phyloP scores from a whole-genome alignment of 1,284 basidiomycete genomes.

The Pseudozyma tsukubaensis region DNA sequence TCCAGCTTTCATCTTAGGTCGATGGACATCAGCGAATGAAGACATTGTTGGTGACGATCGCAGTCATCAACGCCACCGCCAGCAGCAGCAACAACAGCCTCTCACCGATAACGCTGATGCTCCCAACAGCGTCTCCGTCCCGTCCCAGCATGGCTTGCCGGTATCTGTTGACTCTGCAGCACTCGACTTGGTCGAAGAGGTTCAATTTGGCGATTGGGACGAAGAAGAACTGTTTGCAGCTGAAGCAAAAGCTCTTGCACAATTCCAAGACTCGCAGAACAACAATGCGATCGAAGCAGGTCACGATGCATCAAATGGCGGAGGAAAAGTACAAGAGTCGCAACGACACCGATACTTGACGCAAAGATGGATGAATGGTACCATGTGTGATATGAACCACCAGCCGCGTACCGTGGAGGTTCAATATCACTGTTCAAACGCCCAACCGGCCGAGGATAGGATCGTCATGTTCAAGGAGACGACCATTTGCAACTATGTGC shows the following conservation, averaged over 20 bases:
- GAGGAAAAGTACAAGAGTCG: constrained; percentile 4
- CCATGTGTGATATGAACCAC: constrained; percentile 58
- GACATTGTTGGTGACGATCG: constrained; percentile 37
- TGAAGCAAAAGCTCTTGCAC: constrained; percentile 28
- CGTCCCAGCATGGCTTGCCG: constrained; percentile 12
- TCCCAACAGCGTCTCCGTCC: constrained; percentile 9
- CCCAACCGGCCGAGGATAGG: constrained; percentile 41
- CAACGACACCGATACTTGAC: constrained; percentile 52
- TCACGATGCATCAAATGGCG: background rate
- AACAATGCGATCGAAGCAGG: constrained; percentile 4
- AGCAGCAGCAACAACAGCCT: constrained; percentile 25
- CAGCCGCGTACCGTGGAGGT: constrained; percentile 59
- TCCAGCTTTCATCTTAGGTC: constrained; percentile 44
- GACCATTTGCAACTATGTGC: constrained; percentile 63
- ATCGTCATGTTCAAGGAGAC: constrained; percentile 64
- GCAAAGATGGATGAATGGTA: constrained; percentile 61
- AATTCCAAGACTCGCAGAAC: constrained; percentile 6
- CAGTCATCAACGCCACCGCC: constrained; percentile 19
- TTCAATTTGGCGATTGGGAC: constrained; percentile 58
- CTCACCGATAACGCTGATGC: background rate
- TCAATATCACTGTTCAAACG: constrained; percentile 56
- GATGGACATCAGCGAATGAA: constrained; percentile 46
- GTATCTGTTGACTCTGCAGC: constrained; percentile 29
- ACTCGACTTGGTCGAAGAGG: constrained; percentile 59
- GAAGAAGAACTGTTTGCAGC: constrained; percentile 47